Base-by-base conservation (phyloP, 352 stramenopile species). In the Phytophthora quininea region DNA sequence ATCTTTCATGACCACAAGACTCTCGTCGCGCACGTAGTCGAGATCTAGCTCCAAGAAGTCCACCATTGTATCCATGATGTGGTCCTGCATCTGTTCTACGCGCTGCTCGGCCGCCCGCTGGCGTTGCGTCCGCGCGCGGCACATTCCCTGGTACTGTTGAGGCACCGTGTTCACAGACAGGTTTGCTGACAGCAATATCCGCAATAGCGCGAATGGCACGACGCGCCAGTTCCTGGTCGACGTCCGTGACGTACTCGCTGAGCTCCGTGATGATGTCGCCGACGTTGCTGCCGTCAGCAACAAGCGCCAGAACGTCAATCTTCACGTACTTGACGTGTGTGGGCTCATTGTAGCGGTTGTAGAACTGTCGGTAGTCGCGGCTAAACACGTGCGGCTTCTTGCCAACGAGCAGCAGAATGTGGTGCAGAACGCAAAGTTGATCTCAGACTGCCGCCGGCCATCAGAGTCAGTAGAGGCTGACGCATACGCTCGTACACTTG, bases 271-370 rank as follows among this genome's bases (percentile, higher is more conserved):
- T 88, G 79, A 99, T 98, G 51, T 99, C 96, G 8, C 89, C 89
- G 5, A 98, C 96, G 61, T 97, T 99, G 19, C 93, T 79, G 2
- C 85, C 85, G 74, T 98, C 98, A 3, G 97, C 96, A 27, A 99
- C 84, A 35, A 94, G 84, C n/a, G 97, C 90, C 27, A 99, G 74
- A 47, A 99, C 91, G 56, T 97, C 79, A 45, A 99, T 92, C 84
- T 99, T 99, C 51, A 98, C 86, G 73, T 98, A 98, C 76, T 99
- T 99, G 62, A 99, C 96, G 71, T 98, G 88, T 24, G 95, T 98
- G 10, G 97, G 97, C 81, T 99, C 98, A 76, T 98, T 98, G 82
- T 99, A 99, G 54, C 96, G 89, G 56, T 97, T 97, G 80, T 99
- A 99, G 67, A 98, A 98, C 74, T 99, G 96, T 54, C 97, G 90